Base-by-base conservation (phyloP, 768 basidiomycete species). In the Boletus tylopilopsis region DNA sequence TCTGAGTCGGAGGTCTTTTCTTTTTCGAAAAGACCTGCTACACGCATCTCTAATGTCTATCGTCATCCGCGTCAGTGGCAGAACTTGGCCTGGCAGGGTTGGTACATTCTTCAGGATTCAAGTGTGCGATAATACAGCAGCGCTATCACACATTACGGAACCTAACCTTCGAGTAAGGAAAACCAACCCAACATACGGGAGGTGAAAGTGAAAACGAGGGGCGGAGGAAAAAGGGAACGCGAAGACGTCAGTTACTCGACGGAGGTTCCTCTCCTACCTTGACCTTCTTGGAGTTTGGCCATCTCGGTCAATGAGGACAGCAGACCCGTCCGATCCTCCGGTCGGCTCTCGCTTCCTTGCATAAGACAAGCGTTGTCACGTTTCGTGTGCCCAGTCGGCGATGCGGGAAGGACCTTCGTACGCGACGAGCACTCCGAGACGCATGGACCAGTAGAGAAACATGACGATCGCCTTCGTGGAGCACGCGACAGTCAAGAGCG, bases 401-500 rank as follows among this genome's bases (percentile, higher is more conserved):
- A 66, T 50, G 5, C 63, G 67, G 33, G 64, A 64, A 13, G 56
- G 42, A 5, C 74, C 75, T 29, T 67, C 59, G 22, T 60, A 47
- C n/a, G 68, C 63, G 29, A 75, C 55, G 18, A 71, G 64, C 42
- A 62, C 54, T 8, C 69, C 58, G 34, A 76, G 66, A 42, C 70
- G 69, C 36, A 55, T 61, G 13, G 58, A 50, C 24, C 69, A 57
- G 53, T 74, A 76, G 37, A 61, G 54, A 37, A 54, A 61, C 30
- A 69, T 43, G 33, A 60, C 50, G 32, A 61, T 45, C 16, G 61
- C 49, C 23, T 75, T 73, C 25, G 67, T 48, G 58, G 70, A 64
- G 43, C 64, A 53, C 16, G 75, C 67, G 16, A 63, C 62, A 22
- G 68, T 48, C 42, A 72, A 57, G 7, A 68, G 62, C 16, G 62